Evolutionary conservation across 2,329 filamentous ascomycete species (phyloP).

Genomic region (Penicillium digitatum): DNA sequence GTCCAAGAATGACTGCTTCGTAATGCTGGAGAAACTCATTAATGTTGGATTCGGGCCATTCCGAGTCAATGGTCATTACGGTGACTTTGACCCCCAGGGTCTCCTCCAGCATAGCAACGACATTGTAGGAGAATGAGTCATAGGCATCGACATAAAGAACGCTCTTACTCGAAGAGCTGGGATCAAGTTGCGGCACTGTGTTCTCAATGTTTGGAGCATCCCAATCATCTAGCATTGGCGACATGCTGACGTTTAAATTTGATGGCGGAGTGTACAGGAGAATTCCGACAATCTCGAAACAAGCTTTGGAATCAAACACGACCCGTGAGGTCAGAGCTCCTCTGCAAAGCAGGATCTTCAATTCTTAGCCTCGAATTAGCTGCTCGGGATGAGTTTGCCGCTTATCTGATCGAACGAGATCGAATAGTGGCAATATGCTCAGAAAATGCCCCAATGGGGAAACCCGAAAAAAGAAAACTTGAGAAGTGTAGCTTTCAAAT

Average conservation of each 20-base stretch:
- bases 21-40: conserved; percentile 56
- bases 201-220: conserved; percentile 6
- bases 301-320: neutral
- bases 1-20: conserved; percentile 83
- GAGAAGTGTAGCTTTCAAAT: neutral
- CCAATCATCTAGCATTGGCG: conserved; percentile 31
- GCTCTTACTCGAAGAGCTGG: conserved; percentile 18
- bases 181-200: neutral
- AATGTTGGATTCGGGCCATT: conserved; percentile 43
- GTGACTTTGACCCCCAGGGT: conserved; percentile 64
- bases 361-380: neutral
- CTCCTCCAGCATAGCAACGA: conserved; percentile 73
- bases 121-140: conserved; percentile 96
- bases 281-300: neutral
- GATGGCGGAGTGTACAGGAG: conserved; percentile 9
- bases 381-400: neutral
- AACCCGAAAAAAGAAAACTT: neutral
- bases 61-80: conserved; percentile 66
- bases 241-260: conserved; percentile 18
- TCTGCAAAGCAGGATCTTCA: neutral
- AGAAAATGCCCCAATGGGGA: neutral
- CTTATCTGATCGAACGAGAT: neutral
- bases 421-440: neutral
- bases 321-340: neutral
- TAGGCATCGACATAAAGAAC: conserved; percentile 93